phyloP scores from a whole-genome alignment of 345 rosid genomes.

The Arabidopsis thaliana region TAIR10.1 NC_003070.9:26846501-26847000 shows the following conservation, averaged over 20 bases:
- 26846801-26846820: slow-evolving; percentile 27
- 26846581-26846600: slow-evolving; percentile 28
- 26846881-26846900: slow-evolving; percentile 50
- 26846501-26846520: slow-evolving; percentile 84
- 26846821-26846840: slow-evolving; percentile 15
- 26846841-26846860: slow-evolving; percentile 20
- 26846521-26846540: slow-evolving; percentile 75
- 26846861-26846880: slow-evolving; percentile 28
- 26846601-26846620: slow-evolving; percentile 21
- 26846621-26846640: slow-evolving; percentile 11
- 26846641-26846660: slow-evolving; percentile 41
- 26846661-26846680: slow-evolving; percentile 71
- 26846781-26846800: slow-evolving; percentile 66
- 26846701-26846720: slow-evolving; percentile 70
- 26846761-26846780: slow-evolving; percentile 68
- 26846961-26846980: slow-evolving; percentile 56
- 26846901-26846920: slow-evolving; percentile 75
- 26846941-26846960: slow-evolving; percentile 70
- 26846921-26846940: slow-evolving; percentile 79
- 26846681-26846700: slow-evolving; percentile 81
- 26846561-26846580: slow-evolving; percentile 67
- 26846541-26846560: slow-evolving; percentile 84
- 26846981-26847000: slow-evolving; percentile 55
- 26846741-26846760: slow-evolving; percentile 71
- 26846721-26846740: slow-evolving; percentile 56